A percentile compares a stretch with the other conserved stretches of the same genome.
phyloP scores from a whole-genome alignment of 192 early-diverging fungal species.

The Rhizoclosmatium globosum region DNA sequence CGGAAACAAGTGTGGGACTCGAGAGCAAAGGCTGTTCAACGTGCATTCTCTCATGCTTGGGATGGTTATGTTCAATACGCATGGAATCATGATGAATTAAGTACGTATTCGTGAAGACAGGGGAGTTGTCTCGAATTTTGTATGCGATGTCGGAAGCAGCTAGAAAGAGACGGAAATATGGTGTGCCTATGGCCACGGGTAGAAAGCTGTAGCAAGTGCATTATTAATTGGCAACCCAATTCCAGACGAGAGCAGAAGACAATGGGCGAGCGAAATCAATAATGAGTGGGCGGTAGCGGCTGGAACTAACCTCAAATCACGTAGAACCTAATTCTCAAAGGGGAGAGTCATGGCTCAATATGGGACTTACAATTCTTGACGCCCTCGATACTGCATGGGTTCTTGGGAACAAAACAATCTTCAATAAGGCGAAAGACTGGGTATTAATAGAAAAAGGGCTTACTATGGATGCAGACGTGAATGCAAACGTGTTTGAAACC shows the following conservation, averaged over 20 bases:
- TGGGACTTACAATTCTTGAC: constrained; percentile 87
- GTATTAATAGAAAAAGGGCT: constrained; percentile 55
- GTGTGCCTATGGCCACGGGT: no score
- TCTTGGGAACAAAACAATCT: constrained; percentile 79
- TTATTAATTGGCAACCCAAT: no score
- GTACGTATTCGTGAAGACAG: constrained; percentile 19
- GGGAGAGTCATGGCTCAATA: constrained; percentile 77
- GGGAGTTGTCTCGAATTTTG: no score
- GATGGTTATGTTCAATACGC: constrained; percentile 73
- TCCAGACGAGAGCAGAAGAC: no score
- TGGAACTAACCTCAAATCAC: no score
- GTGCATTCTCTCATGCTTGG: constrained; percentile 83
- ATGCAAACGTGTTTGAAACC: constrained; percentile 82
- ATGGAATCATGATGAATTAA: constrained; percentile 88
- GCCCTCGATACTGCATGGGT: constrained; percentile 83
- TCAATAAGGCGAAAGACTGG: constrained; percentile 71
- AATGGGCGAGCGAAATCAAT: no score
- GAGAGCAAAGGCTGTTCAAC: constrained; percentile 56
- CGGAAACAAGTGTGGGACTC: constrained; percentile 33
- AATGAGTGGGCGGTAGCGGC: no score
- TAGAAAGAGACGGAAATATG: no score
- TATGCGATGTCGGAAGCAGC: no score
- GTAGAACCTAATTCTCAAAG: constrained; percentile 65
- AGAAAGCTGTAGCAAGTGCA: no score
- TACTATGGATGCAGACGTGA: constrained; percentile 65